Evolutionary conservation across 1,284 basidiomycete genomes (phyloP).

Genomic region (Phellopilus nigrolimitatus): DNA sequence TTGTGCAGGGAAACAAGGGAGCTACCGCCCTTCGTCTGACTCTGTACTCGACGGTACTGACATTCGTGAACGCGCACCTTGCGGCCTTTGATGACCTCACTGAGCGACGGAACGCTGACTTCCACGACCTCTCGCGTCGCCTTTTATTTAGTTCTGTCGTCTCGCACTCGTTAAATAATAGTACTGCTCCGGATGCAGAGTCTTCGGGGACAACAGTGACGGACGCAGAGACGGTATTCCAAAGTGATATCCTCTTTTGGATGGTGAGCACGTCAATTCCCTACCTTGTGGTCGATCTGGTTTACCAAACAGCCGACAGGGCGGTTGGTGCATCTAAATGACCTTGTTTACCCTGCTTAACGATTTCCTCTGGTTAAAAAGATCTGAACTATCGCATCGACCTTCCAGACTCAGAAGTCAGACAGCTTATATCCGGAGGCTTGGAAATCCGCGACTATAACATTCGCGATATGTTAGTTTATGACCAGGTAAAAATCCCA

Average conservation of each 20-base stretch:
- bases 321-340: conserved; percentile 49
- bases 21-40: conserved; percentile 56
- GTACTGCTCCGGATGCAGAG: conserved; percentile 6
- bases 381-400: conserved; percentile 75
- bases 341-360: conserved; percentile 43
- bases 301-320: conserved; percentile 33
- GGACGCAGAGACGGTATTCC: conserved; percentile 41
- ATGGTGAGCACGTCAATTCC: conserved; percentile 42
- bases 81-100: conserved; percentile 77
- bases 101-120: conserved; percentile 65
- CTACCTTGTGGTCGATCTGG: not conserved
- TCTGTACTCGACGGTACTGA: conserved; percentile 49
- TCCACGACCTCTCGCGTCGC: conserved; percentile 55
- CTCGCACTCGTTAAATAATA: conserved; percentile 15
- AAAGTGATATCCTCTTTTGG: conserved; percentile 68
- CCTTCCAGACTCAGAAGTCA: conserved; percentile 55
- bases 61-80: conserved; percentile 73
- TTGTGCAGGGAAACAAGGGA: conserved; percentile 67
- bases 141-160: conserved; percentile 37
- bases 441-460: conserved; percentile 37
- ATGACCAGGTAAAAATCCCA: conserved; percentile 54
- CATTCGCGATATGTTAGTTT: conserved; percentile 42
- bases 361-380: conserved; percentile 33
- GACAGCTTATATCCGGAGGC: conserved; percentile 41
- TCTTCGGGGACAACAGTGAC: not conserved